A percentile compares a stretch with the other conserved stretches of the same genome.
Evolutionary conservation across 163 green algal species (phyloP).

Genomic region (Trebouxiophyceae sp.): DNA sequence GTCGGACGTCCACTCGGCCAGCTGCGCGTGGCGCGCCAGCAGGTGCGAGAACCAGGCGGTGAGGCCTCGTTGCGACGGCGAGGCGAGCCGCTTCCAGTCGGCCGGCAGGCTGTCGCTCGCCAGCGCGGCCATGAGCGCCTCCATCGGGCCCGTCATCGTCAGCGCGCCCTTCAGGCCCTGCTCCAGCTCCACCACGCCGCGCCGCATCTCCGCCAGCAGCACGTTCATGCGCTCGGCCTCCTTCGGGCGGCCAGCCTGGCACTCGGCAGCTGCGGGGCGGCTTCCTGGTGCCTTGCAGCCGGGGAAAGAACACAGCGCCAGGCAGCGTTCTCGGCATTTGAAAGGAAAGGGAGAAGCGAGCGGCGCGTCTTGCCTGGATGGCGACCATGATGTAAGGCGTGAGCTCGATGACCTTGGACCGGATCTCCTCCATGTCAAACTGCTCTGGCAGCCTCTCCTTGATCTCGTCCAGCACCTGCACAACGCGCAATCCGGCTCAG

Average conservation of each 20-base stretch:
- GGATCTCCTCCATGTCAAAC: conserved; percentile 88
- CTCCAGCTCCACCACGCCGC: conserved; percentile 75
- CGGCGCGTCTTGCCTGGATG: too few relatives aligned
- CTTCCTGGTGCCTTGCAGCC: too few relatives aligned
- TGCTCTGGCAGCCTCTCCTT: conserved; percentile 42
- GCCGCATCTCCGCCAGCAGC: conserved; percentile 74
- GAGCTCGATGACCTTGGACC: conserved; percentile 66
- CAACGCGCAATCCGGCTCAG: too few relatives aligned
- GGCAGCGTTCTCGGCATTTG: too few relatives aligned
- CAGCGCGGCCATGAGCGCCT: conserved; percentile 69
- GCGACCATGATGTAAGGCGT: conserved; percentile 87
- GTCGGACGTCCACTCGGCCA: conserved; percentile 81
- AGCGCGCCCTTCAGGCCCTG: conserved; percentile 85
- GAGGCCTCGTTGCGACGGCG: conserved; percentile 73
- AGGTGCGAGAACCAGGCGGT: conserved; percentile 79
- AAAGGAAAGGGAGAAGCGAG: too few relatives aligned
- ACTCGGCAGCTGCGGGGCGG: too few relatives aligned
- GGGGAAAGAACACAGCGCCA: too few relatives aligned
- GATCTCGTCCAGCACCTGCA: conserved; percentile 77
- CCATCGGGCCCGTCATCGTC: conserved; percentile 87
- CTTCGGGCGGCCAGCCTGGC: conserved; percentile 43
- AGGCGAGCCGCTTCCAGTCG: conserved; percentile 69
- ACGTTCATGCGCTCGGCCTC: conserved; percentile 87
- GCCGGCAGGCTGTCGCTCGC: conserved; percentile 48
- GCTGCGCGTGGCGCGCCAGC: conserved; percentile 62